Percentiles rank a stretch among this genome's conserved stretches.
These are phyloP conservation scores for Nicotiana tomentosiformis DNA, from an alignment of 257 asterid genomes.

Conservation along the genomic window DNA sequence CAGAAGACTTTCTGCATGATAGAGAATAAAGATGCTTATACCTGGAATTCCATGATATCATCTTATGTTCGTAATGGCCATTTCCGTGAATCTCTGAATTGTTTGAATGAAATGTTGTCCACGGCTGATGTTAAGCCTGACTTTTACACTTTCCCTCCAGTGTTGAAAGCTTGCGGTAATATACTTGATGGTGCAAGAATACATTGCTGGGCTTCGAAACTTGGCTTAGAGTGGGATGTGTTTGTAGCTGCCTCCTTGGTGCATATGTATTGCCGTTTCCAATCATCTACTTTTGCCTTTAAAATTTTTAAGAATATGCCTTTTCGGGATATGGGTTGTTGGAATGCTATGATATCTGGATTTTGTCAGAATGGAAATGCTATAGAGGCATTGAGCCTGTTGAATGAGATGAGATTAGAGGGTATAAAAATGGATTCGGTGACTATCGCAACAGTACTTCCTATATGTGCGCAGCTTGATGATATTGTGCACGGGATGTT, in stretches of 20 bases:
- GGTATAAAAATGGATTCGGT: conserved; percentile 60
- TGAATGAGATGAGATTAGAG: conserved; percentile 57
- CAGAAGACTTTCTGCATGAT: conserved; percentile 41
- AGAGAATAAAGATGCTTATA: conserved; percentile 49
- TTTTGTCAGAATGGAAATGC: conserved; percentile 61
- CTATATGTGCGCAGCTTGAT: conserved; percentile 57
- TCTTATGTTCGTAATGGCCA: conserved; percentile 52
- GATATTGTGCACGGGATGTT: conserved; percentile 41
- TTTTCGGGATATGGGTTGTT: conserved; percentile 73
- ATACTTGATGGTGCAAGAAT: conserved; percentile 52
- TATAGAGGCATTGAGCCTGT: conserved; percentile 44
- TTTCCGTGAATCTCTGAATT: conserved; percentile 47
- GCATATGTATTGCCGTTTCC: conserved; percentile 82
- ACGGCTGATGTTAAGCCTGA: conserved; percentile 59
- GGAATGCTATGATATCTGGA: conserved; percentile 91
- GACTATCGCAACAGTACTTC: conserved; percentile 62
- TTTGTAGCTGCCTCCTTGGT: conserved; percentile 81
- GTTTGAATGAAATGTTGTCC: conserved; percentile 56
- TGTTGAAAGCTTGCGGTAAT: conserved; percentile 56
- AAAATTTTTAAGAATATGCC: conserved; percentile 68
- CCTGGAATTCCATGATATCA: conserved; percentile 78
- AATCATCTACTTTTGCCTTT: conserved; percentile 37
- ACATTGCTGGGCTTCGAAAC: conserved; percentile 64
- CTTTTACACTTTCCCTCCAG: conserved; percentile 67
- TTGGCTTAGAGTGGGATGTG: conserved; percentile 75